A percentile compares a stretch with the other conserved stretches of the same genome.
phyloP scores from a whole-genome alignment of 1,139 yeast species.

The Debaryomyces sp. region DNA sequence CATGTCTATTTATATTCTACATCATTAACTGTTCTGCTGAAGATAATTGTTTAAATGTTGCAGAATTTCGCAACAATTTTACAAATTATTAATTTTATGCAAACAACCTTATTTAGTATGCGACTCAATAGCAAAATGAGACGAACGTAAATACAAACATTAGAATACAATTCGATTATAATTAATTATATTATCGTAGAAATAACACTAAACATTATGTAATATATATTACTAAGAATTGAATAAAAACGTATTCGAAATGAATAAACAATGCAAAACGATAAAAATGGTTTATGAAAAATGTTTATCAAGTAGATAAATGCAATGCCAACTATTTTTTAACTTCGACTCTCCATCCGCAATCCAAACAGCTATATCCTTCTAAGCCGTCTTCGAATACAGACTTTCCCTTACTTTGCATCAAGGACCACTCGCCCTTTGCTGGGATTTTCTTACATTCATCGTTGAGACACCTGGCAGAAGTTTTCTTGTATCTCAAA shows the following conservation, averaged over 20 bases:
- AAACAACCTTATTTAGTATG: neutral
- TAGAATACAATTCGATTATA: too few species aligned
- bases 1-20: neutral
- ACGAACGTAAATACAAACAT: too few species aligned
- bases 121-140: neutral
- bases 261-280: neutral
- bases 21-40: neutral
- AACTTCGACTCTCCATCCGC: slow-evolving; percentile 56
- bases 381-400: slow-evolving; percentile 45
- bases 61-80: neutral
- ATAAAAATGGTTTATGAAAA: neutral
- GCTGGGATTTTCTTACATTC: slow-evolving; percentile 89
- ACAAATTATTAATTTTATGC: neutral
- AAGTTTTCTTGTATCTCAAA: slow-evolving; percentile 88
- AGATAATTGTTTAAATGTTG: neutral
- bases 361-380: slow-evolving; percentile 67
- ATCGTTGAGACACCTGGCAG: slow-evolving; percentile 80
- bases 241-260: neutral
- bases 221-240: slow-evolving; percentile 1
- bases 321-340: slow-evolving; percentile 19
- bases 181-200: neutral
- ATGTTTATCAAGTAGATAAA: neutral
- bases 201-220: neutral
- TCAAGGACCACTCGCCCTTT: slow-evolving; percentile 90
- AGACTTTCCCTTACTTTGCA: slow-evolving; percentile 68